Evolutionary conservation across 495 filamentous ascomycete species (phyloP).

Genomic region (Annulohypoxylon maeteangense): DNA sequence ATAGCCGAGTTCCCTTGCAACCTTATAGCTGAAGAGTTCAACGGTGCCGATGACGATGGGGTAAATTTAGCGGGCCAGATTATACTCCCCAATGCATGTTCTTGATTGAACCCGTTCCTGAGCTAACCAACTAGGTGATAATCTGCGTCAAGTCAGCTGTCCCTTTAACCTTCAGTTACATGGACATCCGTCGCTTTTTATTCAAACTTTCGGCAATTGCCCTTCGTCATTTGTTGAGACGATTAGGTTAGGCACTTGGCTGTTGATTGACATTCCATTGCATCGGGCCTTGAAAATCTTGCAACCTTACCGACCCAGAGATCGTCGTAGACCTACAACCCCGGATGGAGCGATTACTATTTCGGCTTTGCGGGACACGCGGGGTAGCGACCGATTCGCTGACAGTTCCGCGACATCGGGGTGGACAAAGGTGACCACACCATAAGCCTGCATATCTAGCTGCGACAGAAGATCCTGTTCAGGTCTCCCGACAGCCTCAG

Average conservation of each 20-base stretch:
- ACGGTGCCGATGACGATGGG: not conserved
- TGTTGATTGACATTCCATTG: conserved; percentile 18
- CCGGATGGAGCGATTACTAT: conserved; percentile 30
- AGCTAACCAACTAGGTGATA: not conserved
- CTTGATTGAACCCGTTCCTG: not conserved
- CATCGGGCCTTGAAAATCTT: conserved; percentile 22
- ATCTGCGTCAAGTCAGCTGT: not conserved
- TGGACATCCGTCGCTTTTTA: not conserved
- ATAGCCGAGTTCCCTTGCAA: not conserved
- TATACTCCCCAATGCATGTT: not conserved
- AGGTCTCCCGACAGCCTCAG: conserved; percentile 16
- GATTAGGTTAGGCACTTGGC: conserved; percentile 10
- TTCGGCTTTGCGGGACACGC: conserved; percentile 29
- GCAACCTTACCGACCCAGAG: conserved; percentile 18
- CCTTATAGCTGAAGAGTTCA: not conserved
- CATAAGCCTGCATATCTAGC: conserved; percentile 6
- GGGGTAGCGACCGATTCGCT: conserved; percentile 41
- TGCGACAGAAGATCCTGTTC: not conserved
- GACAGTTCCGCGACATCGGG: conserved; percentile 37
- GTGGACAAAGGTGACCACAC: conserved; percentile 17
- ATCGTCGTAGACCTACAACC: conserved; percentile 6
- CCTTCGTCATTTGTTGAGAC: conserved; percentile 3
- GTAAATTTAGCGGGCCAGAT: not conserved
- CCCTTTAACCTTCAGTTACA: not conserved
- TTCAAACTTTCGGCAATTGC: conserved; percentile 5